Base-by-base conservation (phyloP, 2,329 filamentous ascomycete species). In the Ascomycota sp. region DNA sequence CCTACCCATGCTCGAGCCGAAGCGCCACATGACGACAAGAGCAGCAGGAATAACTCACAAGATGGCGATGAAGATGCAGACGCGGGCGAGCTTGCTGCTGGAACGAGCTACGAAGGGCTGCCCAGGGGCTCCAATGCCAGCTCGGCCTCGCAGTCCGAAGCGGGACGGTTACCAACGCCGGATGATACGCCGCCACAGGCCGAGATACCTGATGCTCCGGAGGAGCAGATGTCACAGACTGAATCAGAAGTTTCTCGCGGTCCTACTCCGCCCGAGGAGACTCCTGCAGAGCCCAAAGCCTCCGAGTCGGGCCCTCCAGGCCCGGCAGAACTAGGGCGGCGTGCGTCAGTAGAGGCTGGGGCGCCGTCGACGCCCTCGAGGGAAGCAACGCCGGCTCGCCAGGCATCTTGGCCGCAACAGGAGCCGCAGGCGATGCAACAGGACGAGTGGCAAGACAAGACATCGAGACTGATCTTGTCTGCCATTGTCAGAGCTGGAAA, bases 401-500 rank as follows among this genome's bases (percentile, higher is more conserved):
- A 53, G 29, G 38, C 52, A 27, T 54, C 53, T 8, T 56, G 52
- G 2, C 52, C 52, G 3, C 34, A 45, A 7, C 48, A 53, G 31
- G 45, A 51, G 9, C 44, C 45, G 8, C 44, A 45, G 25, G 49
- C 50, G 4, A 20, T 47, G 7, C 38, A 35, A 12, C 44, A 43
- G 5, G 50, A 54, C 27, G 28, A 34, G 4, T 27, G 36, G 13
- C 35, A 38, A 5, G 46, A 50, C 9, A 46, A 45, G 24, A 46
- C 43, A 2, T 35, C 39, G 10, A 56, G 62, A 7, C 59, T 61
- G 19, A 53, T 51, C 5, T 48, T 72, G 0, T 69, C 65, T 5
- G 65, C 67, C 2, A 69, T 69, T 23, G 60, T 71, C n/a, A 56
- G 65, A 27, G 66, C 58, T 19, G 66, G 65, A 3, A 54, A 63